phyloP scores from a whole-genome alignment of 208 protist species.

The Balamuthia mandrillaris region DNA sequence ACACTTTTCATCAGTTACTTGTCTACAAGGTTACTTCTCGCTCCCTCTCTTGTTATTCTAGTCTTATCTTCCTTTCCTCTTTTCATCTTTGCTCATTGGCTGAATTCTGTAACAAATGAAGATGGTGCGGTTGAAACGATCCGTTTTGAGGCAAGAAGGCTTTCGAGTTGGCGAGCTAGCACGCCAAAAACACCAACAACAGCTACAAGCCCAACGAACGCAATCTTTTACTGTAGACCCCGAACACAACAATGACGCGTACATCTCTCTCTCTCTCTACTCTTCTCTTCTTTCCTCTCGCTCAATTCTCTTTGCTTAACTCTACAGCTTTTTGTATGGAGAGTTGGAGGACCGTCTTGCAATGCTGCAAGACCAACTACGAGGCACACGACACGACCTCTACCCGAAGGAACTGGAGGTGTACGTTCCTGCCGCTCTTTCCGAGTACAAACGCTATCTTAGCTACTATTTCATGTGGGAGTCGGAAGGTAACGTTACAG shows the following conservation, averaged over 20 bases:
- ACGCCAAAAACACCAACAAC: not conserved
- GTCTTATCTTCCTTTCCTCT: not conserved
- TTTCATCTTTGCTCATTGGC: not conserved
- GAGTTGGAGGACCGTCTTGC: conserved; percentile 27
- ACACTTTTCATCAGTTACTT: not conserved
- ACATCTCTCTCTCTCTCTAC: not conserved
- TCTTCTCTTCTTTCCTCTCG: not conserved
- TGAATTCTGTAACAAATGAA: not conserved
- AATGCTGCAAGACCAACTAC: not conserved
- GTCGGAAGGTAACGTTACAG: not conserved
- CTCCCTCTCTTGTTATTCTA: not conserved
- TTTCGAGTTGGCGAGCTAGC: conserved; percentile 11
- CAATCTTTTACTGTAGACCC: not conserved
- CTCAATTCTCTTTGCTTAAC: not conserved
- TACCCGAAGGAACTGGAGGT: conserved; percentile 16
- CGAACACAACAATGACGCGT: conserved; percentile 5
- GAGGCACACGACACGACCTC: not conserved
- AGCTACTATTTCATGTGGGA: conserved; percentile 3
- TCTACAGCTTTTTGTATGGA: not conserved
- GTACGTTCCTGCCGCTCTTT: conserved; percentile 26
- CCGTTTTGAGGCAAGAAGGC: not conserved
- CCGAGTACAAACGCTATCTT: conserved; percentile 36
- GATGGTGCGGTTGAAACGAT: conserved; percentile 2
- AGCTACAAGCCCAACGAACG: not conserved
- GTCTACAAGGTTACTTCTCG: not conserved